Evolutionary conservation across 345 rosid species (phyloP).

Genomic region (Limnanthes douglasii): DNA sequence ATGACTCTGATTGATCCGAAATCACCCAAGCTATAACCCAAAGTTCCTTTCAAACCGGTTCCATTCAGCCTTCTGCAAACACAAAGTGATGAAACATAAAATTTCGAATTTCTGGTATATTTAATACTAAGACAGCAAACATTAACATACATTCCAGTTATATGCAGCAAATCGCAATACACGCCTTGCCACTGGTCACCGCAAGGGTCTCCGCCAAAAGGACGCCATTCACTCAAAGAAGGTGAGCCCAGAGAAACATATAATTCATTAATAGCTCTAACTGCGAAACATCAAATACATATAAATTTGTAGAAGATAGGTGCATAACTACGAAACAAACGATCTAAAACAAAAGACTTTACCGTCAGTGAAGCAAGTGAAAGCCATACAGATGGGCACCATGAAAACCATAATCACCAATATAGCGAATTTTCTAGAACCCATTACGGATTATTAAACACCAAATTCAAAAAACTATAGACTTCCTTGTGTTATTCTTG

Average conservation of each 20-base stretch:
- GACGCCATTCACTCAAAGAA: slow-evolving; percentile 45
- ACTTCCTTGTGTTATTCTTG: too few relatives aligned
- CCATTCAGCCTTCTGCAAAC: slow-evolving; percentile 48
- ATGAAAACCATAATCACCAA: too few relatives aligned
- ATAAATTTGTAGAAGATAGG: too few relatives aligned
- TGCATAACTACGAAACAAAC: too few relatives aligned
- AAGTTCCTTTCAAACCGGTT: slow-evolving; percentile 48
- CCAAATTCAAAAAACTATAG: too few relatives aligned
- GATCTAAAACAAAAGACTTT: too few relatives aligned
- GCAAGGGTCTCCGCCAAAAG: slow-evolving; percentile 94
- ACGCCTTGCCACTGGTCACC: slow-evolving; percentile 83
- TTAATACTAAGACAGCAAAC: slow-evolving; percentile 8
- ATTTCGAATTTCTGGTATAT: slow-evolving; percentile 1
- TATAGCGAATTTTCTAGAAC: too few relatives aligned
- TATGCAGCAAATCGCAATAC: slow-evolving; percentile 55
- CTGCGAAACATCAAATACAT: slow-evolving; percentile 25
- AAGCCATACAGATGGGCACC: too few relatives aligned
- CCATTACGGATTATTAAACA: too few relatives aligned
- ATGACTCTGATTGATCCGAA: slow-evolving; percentile 51
- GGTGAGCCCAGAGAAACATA: slow-evolving; percentile 48
- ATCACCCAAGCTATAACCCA: slow-evolving; percentile 32
- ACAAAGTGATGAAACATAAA: slow-evolving; percentile 12
- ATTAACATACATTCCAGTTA: slow-evolving; percentile 54
- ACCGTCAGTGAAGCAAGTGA: too few relatives aligned
- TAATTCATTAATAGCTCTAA: slow-evolving; percentile 56